These are phyloP conservation scores for Glomus cerebriforme DNA, from an alignment of 192 early-diverging fungal genomes.

Conservation along the genomic window DNA sequence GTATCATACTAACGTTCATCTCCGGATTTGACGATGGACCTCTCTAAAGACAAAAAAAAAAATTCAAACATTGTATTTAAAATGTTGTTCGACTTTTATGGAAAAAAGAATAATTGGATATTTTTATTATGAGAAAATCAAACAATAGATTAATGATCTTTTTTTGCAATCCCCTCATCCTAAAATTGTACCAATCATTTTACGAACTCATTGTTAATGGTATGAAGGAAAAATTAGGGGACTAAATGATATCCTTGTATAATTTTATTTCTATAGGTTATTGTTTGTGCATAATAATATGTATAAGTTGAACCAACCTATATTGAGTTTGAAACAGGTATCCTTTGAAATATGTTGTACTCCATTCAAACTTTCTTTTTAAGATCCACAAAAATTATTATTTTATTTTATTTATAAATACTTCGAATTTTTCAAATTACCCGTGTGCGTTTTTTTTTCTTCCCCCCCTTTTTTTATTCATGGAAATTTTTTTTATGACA, in stretches of 20 bases:
- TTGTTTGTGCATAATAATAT: background rate
- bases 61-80: background rate
- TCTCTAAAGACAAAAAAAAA: background rate
- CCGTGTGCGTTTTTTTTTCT: slow-evolving; percentile 9
- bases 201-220: background rate
- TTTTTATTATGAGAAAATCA: background rate
- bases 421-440: background rate
- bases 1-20: background rate
- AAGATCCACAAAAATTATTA: slow-evolving; percentile 6
- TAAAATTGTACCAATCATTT: background rate
- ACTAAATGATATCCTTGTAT: background rate
- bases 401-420: slow-evolving; percentile 12
- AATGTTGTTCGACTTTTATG: background rate
- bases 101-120: background rate
- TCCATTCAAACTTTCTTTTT: slow-evolving; percentile 4
- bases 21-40: background rate
- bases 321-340: background rate
- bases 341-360: background rate
- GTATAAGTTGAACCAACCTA: background rate
- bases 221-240: background rate
- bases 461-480: slow-evolving; percentile 1
- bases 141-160: background rate
- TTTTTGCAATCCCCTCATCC: background rate
- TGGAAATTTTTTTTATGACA: background rate
- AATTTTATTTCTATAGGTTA: background rate